These are phyloP conservation scores for Pichia phayaonensis DNA, from an alignment of 805 yeast genomes.

Conservation along the genomic window DNA sequence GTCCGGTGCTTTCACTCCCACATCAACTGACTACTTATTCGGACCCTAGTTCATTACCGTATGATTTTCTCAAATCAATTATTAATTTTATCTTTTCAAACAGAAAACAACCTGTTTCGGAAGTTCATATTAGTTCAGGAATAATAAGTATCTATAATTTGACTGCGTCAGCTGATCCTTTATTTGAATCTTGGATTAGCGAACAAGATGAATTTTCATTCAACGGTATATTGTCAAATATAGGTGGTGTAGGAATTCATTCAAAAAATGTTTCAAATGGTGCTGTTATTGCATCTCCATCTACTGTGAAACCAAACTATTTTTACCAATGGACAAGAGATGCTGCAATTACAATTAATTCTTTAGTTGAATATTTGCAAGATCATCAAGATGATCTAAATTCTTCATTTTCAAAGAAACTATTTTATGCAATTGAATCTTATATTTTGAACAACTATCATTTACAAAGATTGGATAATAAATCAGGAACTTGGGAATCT, in stretches of 20 bases:
- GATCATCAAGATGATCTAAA: constrained; percentile 28
- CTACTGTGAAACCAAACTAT: constrained; percentile 63
- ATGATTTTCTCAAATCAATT: background rate
- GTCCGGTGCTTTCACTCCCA: background rate
- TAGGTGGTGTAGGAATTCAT: constrained; percentile 41
- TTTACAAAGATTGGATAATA: constrained; percentile 62
- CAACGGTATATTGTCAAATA: constrained; percentile 41
- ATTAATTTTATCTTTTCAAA: background rate
- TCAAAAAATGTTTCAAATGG: constrained; percentile 46
- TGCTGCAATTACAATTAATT: constrained; percentile 68
- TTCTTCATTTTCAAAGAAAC: constrained; percentile 14
- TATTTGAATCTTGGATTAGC: constrained; percentile 42
- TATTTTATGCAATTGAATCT: constrained; percentile 36
- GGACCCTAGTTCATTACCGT: background rate
- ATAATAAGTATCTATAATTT: background rate
- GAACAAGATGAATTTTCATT: constrained; percentile 37
- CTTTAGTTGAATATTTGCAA: constrained; percentile 49
- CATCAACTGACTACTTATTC: background rate
- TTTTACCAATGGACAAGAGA: constrained; percentile 90
- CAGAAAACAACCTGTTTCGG: background rate
- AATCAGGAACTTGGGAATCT: constrained; percentile 53
- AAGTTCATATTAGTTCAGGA: background rate
- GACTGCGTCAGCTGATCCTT: background rate
- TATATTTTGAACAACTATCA: constrained; percentile 52
- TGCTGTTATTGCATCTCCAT: constrained; percentile 80